Base-by-base conservation (phyloP, 164 flowering plant genomes). In the Platanus orientalis region DNA sequence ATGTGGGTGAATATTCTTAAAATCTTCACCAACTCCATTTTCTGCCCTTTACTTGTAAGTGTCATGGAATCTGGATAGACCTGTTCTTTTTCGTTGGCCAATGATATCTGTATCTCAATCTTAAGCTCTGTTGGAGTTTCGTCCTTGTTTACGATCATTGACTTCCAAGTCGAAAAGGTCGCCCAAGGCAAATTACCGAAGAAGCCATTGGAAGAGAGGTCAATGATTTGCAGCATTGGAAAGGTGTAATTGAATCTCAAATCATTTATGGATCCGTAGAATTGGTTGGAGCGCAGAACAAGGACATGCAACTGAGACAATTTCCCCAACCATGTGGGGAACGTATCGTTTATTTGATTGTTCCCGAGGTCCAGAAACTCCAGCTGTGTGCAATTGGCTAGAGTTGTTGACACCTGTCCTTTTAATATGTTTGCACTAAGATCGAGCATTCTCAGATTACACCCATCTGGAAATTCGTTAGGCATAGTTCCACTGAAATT, bases 301-400 rank as follows among this genome's bases (percentile, higher is more conserved):
- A 90, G 82, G 16, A 86, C 88, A 0, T 78, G 78, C 68, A 90
- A 60, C 1, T 48, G 56, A 30, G 76, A 9, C 32, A 73, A 39
- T 16, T 30, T 68, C 23, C 66, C 79, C 71, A 90, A 67, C 62
- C 53, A 56, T 54, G 69, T 81, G 7, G 95, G 92, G 59, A 82
- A 90, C 0, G 4, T 61, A 34, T 75, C 89, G 4, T 26, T 47
- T 0, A 90, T 53, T 26, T 39, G 49, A 54, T 90, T 90, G 63
- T 73, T 79, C 10, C 90, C 95, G 24, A 87, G 58, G 58, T 82
- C 73, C 23, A 88, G 65, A 34, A 85, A 83, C 73, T 85, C 78
- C 26, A 91, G 61, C n/a, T 7, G 5, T 7, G 0, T 36, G 67
- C 93, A 89, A 17, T 78, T 81, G 55, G 66, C 47, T 56, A 91